phyloP scores from a whole-genome alignment of 2,329 filamentous ascomycete species.

The Penicillium sp. region DNA sequence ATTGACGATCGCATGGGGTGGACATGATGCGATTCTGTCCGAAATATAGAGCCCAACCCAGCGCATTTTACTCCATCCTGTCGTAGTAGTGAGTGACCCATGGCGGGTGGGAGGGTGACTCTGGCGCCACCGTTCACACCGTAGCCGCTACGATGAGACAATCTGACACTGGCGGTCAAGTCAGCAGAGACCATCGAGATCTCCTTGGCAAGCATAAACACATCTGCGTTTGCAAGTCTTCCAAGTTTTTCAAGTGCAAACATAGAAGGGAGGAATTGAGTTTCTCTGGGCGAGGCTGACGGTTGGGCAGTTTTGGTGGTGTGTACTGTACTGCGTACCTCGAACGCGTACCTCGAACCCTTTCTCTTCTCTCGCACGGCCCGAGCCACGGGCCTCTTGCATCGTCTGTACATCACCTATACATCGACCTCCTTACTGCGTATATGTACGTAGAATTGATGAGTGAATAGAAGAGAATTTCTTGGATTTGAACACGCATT shows the following conservation, averaged over 20 bases:
- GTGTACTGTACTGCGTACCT: background rate
- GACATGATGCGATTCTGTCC: background rate
- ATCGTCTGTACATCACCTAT: background rate
- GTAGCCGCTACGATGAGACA: slow-evolving; percentile 7
- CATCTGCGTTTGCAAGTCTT: background rate
- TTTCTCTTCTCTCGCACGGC: slow-evolving; percentile 20
- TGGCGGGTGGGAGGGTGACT: background rate
- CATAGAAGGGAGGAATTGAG: slow-evolving; percentile 16
- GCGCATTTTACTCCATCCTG: too few relatives aligned
- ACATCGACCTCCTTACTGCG: slow-evolving; percentile 5
- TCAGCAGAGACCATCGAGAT: background rate
- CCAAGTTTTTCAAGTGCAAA: background rate
- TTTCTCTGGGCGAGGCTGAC: slow-evolving; percentile 10
- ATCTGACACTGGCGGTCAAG: slow-evolving; percentile 6
- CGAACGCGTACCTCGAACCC: background rate
- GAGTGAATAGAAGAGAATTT: background rate
- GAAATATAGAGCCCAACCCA: background rate
- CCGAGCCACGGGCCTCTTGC: slow-evolving; percentile 11
- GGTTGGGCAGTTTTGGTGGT: slow-evolving; percentile 1
- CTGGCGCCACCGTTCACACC: slow-evolving; percentile 8
- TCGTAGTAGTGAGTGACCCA: background rate
- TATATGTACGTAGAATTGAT: background rate
- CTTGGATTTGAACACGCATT: background rate
- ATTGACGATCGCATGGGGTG: background rate
- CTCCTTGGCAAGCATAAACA: background rate